Conservation (phyloP, 345 rosid genomes). For the Populus ilicifolia region DNA sequence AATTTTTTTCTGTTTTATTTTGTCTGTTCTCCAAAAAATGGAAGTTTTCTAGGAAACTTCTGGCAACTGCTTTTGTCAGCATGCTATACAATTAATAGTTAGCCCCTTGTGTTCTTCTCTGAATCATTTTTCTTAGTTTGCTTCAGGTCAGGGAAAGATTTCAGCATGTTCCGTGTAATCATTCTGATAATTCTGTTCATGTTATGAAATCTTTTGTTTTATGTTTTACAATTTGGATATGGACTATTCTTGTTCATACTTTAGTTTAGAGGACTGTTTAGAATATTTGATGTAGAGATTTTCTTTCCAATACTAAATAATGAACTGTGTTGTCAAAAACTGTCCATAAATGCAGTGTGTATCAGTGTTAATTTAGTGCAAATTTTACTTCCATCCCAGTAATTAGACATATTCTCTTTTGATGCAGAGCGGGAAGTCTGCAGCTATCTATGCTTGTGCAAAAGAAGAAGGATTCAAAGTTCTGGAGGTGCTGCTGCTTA, state of each 20-base stretch:
- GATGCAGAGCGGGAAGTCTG: slow-evolving; percentile 93
- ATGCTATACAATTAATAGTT: background rate
- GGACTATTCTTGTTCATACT: background rate
- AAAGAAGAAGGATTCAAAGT: slow-evolving; percentile 84
- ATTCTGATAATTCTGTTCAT: background rate
- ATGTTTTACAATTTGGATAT: background rate
- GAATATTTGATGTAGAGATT: background rate
- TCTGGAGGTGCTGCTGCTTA: slow-evolving; percentile 61
- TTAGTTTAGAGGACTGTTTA: background rate
- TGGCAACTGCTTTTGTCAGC: background rate
- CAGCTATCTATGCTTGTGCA: slow-evolving; percentile 89
- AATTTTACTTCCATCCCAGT: slow-evolving; percentile 4
- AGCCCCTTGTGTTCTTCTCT: background rate
- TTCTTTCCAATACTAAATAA: background rate
- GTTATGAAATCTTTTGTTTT: background rate
- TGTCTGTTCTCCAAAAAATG: background rate
- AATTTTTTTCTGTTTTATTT: background rate
- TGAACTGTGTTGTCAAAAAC: background rate
- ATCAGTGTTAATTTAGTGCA: background rate
- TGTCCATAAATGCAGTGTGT: background rate
- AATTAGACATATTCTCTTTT: background rate
- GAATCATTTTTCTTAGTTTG: background rate
- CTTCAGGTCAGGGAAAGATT: background rate
- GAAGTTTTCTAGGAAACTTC: background rate
- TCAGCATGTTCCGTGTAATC: background rate